Conservation (phyloP, 208 protist genomes). For the Leishmania amazonensis region DNA sequence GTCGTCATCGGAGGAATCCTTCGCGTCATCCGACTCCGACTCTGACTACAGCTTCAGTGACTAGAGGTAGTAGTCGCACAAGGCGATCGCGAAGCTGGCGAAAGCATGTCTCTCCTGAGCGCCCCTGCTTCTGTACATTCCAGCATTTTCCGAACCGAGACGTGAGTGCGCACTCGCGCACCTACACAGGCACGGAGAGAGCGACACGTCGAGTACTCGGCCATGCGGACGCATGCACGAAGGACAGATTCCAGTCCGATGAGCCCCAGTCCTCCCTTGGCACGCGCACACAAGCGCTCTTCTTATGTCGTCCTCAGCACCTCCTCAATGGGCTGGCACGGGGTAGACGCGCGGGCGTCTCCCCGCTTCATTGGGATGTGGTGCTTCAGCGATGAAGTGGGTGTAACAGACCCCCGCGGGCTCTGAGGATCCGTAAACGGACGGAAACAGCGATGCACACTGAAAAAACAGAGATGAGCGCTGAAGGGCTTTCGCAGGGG, state of each 20-base stretch:
- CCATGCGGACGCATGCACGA: background rate
- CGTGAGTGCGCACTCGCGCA: background rate
- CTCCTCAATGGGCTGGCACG: background rate
- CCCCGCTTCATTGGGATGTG: background rate
- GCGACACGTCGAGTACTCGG: background rate
- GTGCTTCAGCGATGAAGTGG: background rate
- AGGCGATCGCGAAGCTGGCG: background rate
- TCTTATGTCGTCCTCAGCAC: background rate
- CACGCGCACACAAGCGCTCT: background rate
- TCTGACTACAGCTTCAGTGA: conserved; percentile 61
- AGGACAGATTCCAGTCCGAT: background rate
- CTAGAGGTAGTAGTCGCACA: conserved; percentile 1
- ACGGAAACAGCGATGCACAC: background rate
- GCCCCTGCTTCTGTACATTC: background rate
- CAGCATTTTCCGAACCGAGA: background rate
- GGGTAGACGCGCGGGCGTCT: background rate
- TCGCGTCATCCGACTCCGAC: conserved; percentile 32
- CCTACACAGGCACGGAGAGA: background rate
- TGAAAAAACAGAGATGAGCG: background rate
- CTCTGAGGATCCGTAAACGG: background rate
- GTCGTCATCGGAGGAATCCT: conserved; percentile 24
- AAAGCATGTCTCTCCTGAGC: background rate
- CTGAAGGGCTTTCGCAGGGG: background rate
- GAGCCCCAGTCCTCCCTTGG: background rate
- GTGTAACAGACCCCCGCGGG: background rate